Base-by-base conservation (phyloP, 495 filamentous ascomycete genomes). In the Aspergillus bertholletiae region DNA sequence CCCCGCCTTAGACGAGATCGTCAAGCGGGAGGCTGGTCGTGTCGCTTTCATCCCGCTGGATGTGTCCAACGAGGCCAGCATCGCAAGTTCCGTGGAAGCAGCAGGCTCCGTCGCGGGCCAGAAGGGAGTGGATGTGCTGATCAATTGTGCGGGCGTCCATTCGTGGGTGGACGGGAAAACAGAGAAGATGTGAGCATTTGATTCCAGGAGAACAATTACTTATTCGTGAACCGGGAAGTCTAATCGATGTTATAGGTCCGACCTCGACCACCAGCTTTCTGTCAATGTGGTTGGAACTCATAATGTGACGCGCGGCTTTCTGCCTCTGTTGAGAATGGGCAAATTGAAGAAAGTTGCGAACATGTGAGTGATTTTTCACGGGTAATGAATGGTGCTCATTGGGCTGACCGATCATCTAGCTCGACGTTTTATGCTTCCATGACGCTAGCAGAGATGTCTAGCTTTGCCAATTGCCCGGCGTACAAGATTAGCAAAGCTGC, bases 401-500 rank as follows among this genome's bases (percentile, higher is more conserved):
- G n/a, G n/a, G n/a, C n/a, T n/a, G n/a, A n/a, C n/a, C n/a, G n/a
- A n/a, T n/a, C n/a, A n/a, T n/a, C n/a, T n/a, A n/a, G n/a, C n/a
- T n/a, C n/a, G n/a, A n/a, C n/a, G n/a, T n/a, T n/a, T n/a, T n/a
- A n/a, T 11, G 79, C 75, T 26, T 78, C 78, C 0, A 75, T 78
- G 26, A 49, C 65, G 20, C 51, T 52, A 46, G 63, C 70, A n/a
- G n/a, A n/a, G n/a, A n/a, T n/a, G n/a, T n/a, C n/a, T n/a, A n/a
- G n/a, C n/a, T n/a, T n/a, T n/a, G n/a, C n/a, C n/a, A n/a, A n/a
- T n/a, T 66, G 0, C 54, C 8, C 78, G 75, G 6, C 74, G 74
- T 83, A 84, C 56, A 80, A 78, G 55, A 71, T 82, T 53, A 65
- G 72, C 30, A 84, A 83, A 59, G 74, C 79, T 0, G 76, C 75